Evolutionary conservation across 371 early-diverging fungal species (phyloP), one percentile per base, ranked within the genome.

Genomic region (Blakeslea trispora): DNA sequence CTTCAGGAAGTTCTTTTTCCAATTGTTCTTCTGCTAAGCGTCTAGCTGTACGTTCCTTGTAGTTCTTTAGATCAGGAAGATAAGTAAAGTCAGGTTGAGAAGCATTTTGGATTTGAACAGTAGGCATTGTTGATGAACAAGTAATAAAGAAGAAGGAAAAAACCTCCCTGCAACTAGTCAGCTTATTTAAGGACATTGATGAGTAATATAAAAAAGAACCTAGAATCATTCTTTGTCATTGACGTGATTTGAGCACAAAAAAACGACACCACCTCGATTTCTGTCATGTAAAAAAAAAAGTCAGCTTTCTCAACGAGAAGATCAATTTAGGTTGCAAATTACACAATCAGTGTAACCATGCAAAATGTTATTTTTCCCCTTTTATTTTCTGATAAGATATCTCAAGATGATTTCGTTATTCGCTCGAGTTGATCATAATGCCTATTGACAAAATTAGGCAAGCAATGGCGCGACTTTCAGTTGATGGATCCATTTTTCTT

Each of bases 71-170:
- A n/a, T 61, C 53, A 44, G 69, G 69, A 15, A 69, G 40, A 28
- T 69, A 69, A 24, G 64, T 69, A 42, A 69, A 54, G 23, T 68
- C 65, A 28, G 69, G 69, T 35, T 68, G 69, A n/a, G 57, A 57
- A 14, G 53, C 44, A 42, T 68, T 68, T 50, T 64, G 35, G 1
- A 64, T 15, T 64, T 68, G 69, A 55, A 61, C 39, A 22, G 69
- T 68, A 40, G 69, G 69, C 69, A 68, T 67, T n/a, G n/a, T n/a
- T n/a, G n/a, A n/a, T n/a, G n/a, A 32, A 32, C 5, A 32, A 32
- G 32, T 6, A 32, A 32, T 32, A 10, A 32, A 32, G 10, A 32
- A 32, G 10, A 32, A 32, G 10, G 32, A 6, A 32, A 32, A 32
- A 10, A 5, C 10, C 32, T 32, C 6, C 10, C 10, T n/a, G n/a